These are phyloP conservation scores for Vanilla planifolia DNA, from an alignment of 106 monocot genomes.

Conservation along the genomic window DNA sequence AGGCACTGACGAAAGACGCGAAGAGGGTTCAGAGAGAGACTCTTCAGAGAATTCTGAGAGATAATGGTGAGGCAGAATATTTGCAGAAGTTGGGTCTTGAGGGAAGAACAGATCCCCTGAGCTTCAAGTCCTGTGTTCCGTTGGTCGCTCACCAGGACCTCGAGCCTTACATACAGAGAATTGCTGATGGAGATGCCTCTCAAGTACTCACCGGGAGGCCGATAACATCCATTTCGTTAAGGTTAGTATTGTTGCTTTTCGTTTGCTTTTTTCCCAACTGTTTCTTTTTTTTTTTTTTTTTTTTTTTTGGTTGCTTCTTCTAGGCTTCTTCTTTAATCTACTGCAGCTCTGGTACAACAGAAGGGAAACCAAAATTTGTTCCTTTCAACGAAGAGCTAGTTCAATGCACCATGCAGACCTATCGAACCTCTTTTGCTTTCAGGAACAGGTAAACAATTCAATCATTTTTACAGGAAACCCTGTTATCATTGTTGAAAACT, in stretches of 20 bases:
- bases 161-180: conserved; percentile 60
- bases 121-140: conserved; percentile 64
- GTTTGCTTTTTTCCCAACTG: too few relatives aligned
- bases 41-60: conserved; percentile 50
- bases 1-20: conserved; percentile 49
- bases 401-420: conserved; percentile 74
- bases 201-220: conserved; percentile 67
- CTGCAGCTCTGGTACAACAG: conserved; percentile 76
- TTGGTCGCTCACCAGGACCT: conserved; percentile 64
- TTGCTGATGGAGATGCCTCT: conserved; percentile 46
- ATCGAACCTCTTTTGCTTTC: conserved; percentile 58
- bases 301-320: not conserved
- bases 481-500: too few relatives aligned
- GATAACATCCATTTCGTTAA: conserved; percentile 57
- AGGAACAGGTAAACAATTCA: conserved; percentile 52
- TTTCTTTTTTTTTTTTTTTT: too few relatives aligned
- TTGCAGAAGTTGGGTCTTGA: conserved; percentile 48
- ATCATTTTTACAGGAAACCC: too few relatives aligned
- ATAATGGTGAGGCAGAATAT: conserved; percentile 69
- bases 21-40: conserved; percentile 58
- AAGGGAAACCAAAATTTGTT: conserved; percentile 68
- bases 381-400: conserved; percentile 67
- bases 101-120: conserved; percentile 60
- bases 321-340: not conserved
- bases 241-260: conserved; percentile 20